phyloP scores from a whole-genome alignment of 257 asterid species.

The Phtheirospermum japonicum region DNA sequence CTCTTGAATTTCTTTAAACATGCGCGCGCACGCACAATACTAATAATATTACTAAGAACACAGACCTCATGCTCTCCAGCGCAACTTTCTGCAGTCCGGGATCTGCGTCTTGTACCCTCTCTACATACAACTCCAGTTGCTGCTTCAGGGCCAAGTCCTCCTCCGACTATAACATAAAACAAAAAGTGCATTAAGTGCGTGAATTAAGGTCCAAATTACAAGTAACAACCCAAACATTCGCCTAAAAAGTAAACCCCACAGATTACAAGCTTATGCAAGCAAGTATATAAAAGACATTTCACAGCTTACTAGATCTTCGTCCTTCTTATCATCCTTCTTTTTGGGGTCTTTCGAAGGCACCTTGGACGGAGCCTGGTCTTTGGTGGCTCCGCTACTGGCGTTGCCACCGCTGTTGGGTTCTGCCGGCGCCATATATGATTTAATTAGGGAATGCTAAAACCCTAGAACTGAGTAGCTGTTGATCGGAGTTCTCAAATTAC shows the following conservation, averaged over 20 bases:
- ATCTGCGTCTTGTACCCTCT: constrained; percentile 82
- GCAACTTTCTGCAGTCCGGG: constrained; percentile 87
- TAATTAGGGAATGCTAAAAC: constrained; percentile 27
- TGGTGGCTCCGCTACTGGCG: constrained; percentile 41
- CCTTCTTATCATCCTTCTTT: constrained; percentile 93
- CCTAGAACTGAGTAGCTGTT: constrained; percentile 27
- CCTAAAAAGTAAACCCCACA: neutral
- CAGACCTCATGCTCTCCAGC: constrained; percentile 87
- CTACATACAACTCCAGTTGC: constrained; percentile 90
- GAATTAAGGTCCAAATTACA: neutral
- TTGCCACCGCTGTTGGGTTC: constrained; percentile 45
- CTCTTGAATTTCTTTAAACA: neutral
- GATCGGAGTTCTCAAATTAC: neutral
- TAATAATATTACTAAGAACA: neutral
- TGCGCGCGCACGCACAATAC: neutral
- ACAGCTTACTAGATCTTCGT: constrained; percentile 89
- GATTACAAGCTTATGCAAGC: constrained; percentile 14
- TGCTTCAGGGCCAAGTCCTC: constrained; percentile 91
- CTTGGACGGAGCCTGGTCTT: constrained; percentile 53
- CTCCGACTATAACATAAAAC: constrained; percentile 58
- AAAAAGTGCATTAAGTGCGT: constrained; percentile 19
- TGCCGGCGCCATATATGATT: constrained; percentile 43
- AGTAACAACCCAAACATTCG: neutral
- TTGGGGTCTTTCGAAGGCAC: constrained; percentile 70
- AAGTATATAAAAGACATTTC: neutral